phyloP scores from a whole-genome alignment of 2,329 filamentous ascomycete genomes.

The Xylaria multiplex region DNA sequence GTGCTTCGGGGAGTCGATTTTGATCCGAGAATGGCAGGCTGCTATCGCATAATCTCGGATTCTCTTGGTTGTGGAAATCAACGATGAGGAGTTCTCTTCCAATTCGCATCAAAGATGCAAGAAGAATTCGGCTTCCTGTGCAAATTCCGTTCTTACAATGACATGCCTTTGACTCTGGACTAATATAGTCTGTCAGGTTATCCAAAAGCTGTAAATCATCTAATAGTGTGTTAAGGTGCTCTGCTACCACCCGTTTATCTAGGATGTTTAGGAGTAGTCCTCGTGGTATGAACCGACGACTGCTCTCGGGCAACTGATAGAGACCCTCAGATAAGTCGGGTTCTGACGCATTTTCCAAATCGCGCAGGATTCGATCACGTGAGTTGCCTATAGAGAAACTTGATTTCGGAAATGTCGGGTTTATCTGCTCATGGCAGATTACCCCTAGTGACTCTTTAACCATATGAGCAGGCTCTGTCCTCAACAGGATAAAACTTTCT shows the following conservation, averaged over 20 bases:
- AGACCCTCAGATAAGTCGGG: constrained; percentile 13
- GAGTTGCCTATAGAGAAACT: constrained; percentile 9
- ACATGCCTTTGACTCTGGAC: constrained; percentile 3
- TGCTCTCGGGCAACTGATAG: not conserved
- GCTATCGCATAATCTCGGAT: constrained; percentile 9
- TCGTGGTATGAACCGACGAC: constrained; percentile 27
- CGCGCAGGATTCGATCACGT: constrained; percentile 22
- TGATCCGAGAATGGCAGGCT: not conserved
- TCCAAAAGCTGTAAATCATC: not conserved
- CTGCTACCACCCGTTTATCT: constrained; percentile 1
- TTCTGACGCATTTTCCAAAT: constrained; percentile 11
- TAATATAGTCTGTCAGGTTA: constrained; percentile 6
- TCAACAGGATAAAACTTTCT: not conserved
- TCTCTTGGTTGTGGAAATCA: not conserved
- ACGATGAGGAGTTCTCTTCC: constrained; percentile 22
- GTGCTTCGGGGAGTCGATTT: not conserved
- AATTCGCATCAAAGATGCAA: constrained; percentile 28
- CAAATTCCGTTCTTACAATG: constrained; percentile 18
- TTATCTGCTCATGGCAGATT: not conserved
- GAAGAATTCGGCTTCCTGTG: constrained; percentile 33
- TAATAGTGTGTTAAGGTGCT: constrained; percentile 16
- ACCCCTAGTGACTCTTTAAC: not conserved
- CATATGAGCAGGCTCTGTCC: not conserved
- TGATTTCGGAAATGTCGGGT: not conserved
- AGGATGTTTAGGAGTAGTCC: constrained; percentile 13